Base-by-base conservation (phyloP, 73 alveolate species). In the Stentor coeruleus region DNA sequence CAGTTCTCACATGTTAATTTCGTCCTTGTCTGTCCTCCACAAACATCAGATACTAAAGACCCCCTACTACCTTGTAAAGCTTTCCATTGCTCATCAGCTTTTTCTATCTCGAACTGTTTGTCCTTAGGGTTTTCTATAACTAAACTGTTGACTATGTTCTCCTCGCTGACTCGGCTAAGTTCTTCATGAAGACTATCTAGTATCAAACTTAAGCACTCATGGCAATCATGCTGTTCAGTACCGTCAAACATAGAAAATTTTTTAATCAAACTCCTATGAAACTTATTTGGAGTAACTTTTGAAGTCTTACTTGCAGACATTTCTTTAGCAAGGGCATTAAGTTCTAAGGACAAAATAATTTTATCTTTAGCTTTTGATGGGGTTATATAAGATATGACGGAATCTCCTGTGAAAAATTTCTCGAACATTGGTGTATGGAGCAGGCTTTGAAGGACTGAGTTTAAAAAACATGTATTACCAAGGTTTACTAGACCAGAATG, bases 391-490 rank as follows among this genome's bases (percentile, higher is more conserved):
- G 40, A 1, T 0, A 66, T 20, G 39, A 66, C 33, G 0, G 79
- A 20, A 14, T 66, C 79, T 37, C 79, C 15, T 37, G n/a, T 66
- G 35, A 87, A 77, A 60, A 82, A 87, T 33, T 85, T 59, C 42
- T 82, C 83, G 30, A 87, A 76, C 37, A 87, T 76, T 3, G 94
- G 96, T 31, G 97, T 91, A 39, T 90, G 93, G 33, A 89, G 59
- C 14, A 93, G 84, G 77, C 94, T 91, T 73, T 93, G 89, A 30
- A 91, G 11, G 3, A 93, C 90, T 28, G 92, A 82, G 74, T 93
- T 93, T 0, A 89, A 87, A 55, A 85, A 93, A 88, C 98, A 93
- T 3, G 98, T 91, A 41, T 93, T 93, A 4, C 96, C 96, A 58
- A 93, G 74, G 84, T 93, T 93, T 20, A 59, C 85, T 11, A 93